Conservation (phyloP, 371 early-diverging fungal genomes). For the Mucor velutinosus region DNA sequence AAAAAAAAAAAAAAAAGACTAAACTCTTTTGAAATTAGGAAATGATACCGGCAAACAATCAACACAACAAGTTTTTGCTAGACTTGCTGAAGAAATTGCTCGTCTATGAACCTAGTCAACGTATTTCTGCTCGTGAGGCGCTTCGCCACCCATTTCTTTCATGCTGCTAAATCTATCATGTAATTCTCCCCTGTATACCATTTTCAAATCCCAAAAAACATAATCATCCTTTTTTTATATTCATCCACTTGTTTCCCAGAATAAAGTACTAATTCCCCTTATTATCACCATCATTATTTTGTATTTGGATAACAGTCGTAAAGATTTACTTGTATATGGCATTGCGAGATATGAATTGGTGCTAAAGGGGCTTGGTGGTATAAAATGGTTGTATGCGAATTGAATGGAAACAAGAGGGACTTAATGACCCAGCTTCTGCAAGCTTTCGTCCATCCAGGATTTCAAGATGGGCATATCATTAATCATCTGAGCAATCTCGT, state of each 20-base stretch:
- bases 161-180: not conserved
- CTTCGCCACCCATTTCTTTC: constrained; percentile 82
- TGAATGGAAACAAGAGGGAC: not conserved
- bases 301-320: not conserved
- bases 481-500: constrained; percentile 52
- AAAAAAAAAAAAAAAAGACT: too few relatives aligned
- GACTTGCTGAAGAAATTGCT: constrained; percentile 81
- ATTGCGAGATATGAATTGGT: not conserved
- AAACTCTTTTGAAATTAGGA: constrained; percentile 17
- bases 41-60: constrained; percentile 32
- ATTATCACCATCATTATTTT: too few relatives aligned
- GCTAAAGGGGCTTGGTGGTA: not conserved
- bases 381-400: not conserved
- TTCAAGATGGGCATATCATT: constrained; percentile 31
- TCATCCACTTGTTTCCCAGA: not conserved
- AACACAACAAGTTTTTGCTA: constrained; percentile 35
- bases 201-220: not conserved
- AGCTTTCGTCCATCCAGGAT: constrained; percentile 24
- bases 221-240: not conserved
- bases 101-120: constrained; percentile 81
- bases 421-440: constrained; percentile 8
- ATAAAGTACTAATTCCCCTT: not conserved
- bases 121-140: constrained; percentile 86
- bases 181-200: not conserved
- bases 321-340: not conserved